Evolutionary conservation across 768 basidiomycete species (phyloP).

Genomic region (Boletus vermiculosoides): DNA sequence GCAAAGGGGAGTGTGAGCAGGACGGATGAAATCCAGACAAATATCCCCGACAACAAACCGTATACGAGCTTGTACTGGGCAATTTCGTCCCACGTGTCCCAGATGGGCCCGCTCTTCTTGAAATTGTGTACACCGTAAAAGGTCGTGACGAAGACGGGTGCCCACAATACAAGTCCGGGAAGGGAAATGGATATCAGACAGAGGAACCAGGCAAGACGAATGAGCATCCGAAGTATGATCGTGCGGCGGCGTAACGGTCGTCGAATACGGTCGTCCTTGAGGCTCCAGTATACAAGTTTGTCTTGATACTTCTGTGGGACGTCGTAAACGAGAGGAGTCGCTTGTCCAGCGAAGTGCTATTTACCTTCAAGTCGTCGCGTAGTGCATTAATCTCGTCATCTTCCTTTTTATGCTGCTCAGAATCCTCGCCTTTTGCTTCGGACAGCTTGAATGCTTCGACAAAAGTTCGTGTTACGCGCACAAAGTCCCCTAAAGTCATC

Average conservation of each 20-base stretch:
- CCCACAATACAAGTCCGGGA: conserved; percentile 80
- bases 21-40: conserved; percentile 59
- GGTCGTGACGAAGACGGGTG: conserved; percentile 72
- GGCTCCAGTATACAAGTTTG: conserved; percentile 57
- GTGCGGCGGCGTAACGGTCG: conserved; percentile 53
- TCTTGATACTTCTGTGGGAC: conserved; percentile 67
- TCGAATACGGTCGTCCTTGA: conserved; percentile 86
- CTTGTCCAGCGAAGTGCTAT: not conserved
- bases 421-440: conserved; percentile 28
- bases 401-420: conserved; percentile 23
- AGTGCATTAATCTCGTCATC: conserved; percentile 35
- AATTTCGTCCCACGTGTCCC: conserved; percentile 88
- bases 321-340: conserved; percentile 1
- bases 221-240: conserved; percentile 60
- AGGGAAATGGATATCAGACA: conserved; percentile 64
- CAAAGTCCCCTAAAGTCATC: conserved; percentile 83
- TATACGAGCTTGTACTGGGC: conserved; percentile 87
- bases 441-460: conserved; percentile 68
- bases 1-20: conserved; percentile 63
- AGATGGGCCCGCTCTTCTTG: conserved; percentile 78
- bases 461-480: conserved; percentile 72
- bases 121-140: conserved; percentile 70
- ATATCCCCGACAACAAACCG: conserved; percentile 70
- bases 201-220: conserved; percentile 64
- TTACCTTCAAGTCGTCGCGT: conserved; percentile 61